Base-by-base conservation (phyloP, 2,329 filamentous ascomycete genomes). In the Epichloe uncinata region DNA sequence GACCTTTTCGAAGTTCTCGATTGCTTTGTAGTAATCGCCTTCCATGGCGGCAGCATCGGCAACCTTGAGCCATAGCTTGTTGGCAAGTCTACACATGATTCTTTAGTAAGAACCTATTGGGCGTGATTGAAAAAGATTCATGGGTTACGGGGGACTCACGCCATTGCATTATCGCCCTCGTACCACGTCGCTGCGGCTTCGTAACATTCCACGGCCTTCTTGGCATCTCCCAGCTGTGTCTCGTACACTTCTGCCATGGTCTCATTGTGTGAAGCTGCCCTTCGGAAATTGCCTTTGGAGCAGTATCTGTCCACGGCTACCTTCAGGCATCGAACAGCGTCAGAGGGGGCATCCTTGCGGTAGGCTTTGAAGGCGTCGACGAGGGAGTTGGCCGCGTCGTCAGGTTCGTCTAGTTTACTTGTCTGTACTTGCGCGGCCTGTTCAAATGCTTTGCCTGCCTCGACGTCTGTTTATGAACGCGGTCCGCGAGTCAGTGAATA, bases 301-400 rank as follows among this genome's bases (percentile, higher is more conserved):
- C 87, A 91, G 69, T 95, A 97, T 65, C 93, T 86, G 51, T 81
- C 74, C 63, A 97, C 88, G 40, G 89, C 85, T 56, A 82, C 72
- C 56, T 88, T 80, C 50, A 96, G 73, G 61, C 87, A 89, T 54
- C 87, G 75, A 42, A 85, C 87, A 15, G 90, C 91, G 60, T 91
- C 84, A 63, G 87, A 76, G 18, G 89, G 89, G 60, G 87, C 82
- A 48, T 85, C 82, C 69, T 89, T 94, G 60, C 84, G 79, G 72
- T 96, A 97, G 53, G 88, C 85, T 73, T 97, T 96, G 78, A 90
- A 97, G 48, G 93, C 93, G 66, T 97, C 90, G 61, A 84, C 80
- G 53, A 89, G 73, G 45, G 85, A 84, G 69, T 95, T 94, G 55
- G 91, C 90, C 45, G 89, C 88, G 64, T 97, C 93, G 64, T 95